Evolutionary conservation across 805 yeast genomes (phyloP).

Genomic region (Candida chauliodis): DNA sequence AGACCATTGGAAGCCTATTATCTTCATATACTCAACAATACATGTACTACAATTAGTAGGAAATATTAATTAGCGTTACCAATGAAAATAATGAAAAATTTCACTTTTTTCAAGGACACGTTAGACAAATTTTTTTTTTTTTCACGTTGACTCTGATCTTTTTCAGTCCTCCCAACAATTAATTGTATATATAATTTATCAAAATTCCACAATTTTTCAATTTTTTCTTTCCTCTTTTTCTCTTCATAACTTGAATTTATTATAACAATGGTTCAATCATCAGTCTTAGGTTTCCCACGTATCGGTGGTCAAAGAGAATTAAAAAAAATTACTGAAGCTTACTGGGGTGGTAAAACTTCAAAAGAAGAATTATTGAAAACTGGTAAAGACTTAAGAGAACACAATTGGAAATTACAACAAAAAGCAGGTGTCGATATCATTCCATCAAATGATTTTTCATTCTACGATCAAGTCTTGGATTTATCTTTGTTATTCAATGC

Average conservation of each 20-base stretch:
- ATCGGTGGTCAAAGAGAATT: slow-evolving; percentile 99
- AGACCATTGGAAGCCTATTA: too few relatives aligned
- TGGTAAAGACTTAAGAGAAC: slow-evolving; percentile 92
- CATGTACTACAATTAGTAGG: too few relatives aligned
- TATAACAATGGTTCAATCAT: slow-evolving; percentile 80
- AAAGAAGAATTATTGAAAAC: slow-evolving; percentile 84
- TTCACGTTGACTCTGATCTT: slow-evolving; percentile 2
- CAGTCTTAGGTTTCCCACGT: slow-evolving; percentile 99
- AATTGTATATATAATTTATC: slow-evolving; percentile 3
- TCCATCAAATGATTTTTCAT: slow-evolving; percentile 97
- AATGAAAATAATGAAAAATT: neutral
- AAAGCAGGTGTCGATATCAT: slow-evolving; percentile 96
- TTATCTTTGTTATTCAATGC: slow-evolving; percentile 89
- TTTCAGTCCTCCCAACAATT: slow-evolving; percentile 2
- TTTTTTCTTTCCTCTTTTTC: slow-evolving; percentile 4
- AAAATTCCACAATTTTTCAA: neutral
- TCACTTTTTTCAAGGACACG: slow-evolving; percentile 4
- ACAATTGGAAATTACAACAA: slow-evolving; percentile 97
- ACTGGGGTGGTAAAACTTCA: slow-evolving; percentile 93
- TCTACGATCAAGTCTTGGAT: slow-evolving; percentile 96
- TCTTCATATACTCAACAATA: too few relatives aligned
- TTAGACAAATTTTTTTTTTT: neutral
- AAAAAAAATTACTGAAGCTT: slow-evolving; percentile 97
- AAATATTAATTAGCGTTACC: neutral
- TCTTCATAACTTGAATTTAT: neutral